These are phyloP conservation scores for Biscutella laevigata DNA, from an alignment of 441 rosid genomes.

Conservation along the genomic window DNA sequence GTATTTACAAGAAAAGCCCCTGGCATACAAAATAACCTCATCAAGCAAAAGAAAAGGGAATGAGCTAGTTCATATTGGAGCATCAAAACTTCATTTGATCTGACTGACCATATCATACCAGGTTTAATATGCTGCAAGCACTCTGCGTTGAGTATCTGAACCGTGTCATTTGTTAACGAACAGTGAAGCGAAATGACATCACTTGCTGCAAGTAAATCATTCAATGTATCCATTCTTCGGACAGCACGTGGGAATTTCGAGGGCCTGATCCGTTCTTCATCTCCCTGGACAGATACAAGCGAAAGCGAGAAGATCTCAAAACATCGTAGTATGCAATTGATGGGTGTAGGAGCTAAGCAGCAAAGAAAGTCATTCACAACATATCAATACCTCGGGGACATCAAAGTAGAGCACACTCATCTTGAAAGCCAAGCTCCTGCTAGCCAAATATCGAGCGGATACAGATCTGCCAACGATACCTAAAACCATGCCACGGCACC, in stretches of 20 bases:
- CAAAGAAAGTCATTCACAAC: background rate
- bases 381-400: conserved; percentile 53
- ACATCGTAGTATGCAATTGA: background rate
- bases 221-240: conserved; percentile 89
- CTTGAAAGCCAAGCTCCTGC: conserved; percentile 85
- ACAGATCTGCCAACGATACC: conserved; percentile 92
- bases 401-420: conserved; percentile 94
- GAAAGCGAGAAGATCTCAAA: background rate
- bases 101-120: conserved; percentile 38
- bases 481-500: conserved; percentile 86
- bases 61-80: background rate
- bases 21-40: conserved; percentile 17
- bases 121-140: conserved; percentile 95
- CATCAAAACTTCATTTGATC: background rate
- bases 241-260: conserved; percentile 78
- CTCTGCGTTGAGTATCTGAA: conserved; percentile 85
- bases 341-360: background rate
- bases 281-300: conserved; percentile 37
- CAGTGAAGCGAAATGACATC: conserved; percentile 92
- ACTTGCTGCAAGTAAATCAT: conserved; percentile 93
- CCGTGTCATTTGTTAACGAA: conserved; percentile 73
- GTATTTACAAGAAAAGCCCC: conserved; percentile 98
- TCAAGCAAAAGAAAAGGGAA: background rate
- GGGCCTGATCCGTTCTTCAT: conserved; percentile 51
- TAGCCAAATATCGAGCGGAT: conserved; percentile 72